A percentile compares a stretch with the other conserved stretches of the same genome.
These are phyloP conservation scores for Aleurites moluccanus DNA, from an alignment of 441 rosid genomes.

Conservation along the genomic window DNA sequence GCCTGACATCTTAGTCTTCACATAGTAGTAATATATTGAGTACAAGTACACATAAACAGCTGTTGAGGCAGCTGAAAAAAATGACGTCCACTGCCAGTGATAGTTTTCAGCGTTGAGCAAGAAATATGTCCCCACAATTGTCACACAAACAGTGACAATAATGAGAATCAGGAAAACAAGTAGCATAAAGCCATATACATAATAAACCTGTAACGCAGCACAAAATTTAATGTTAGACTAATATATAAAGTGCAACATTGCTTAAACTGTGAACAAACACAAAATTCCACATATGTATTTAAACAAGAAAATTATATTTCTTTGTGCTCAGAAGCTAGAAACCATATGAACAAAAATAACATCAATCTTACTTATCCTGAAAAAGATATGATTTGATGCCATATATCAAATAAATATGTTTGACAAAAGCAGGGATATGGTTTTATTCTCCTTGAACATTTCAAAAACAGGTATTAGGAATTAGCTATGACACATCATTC, in stretches of 20 bases:
- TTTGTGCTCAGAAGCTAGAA: not conserved
- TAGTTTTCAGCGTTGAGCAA: conserved; percentile 93
- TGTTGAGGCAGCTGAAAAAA: conserved; percentile 94
- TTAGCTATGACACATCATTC: not conserved
- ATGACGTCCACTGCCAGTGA: conserved; percentile 99
- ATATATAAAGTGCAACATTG: not conserved
- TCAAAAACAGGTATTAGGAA: not conserved
- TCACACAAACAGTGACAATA: conserved; percentile 88
- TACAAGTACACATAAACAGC: conserved; percentile 91
- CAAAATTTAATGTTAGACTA: not conserved
- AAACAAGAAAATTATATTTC: not conserved
- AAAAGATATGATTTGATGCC: not conserved
- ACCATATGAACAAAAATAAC: not conserved
- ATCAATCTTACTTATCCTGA: not conserved
- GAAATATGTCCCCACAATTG: conserved; percentile 94
- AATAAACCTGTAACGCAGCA: conserved; percentile 68
- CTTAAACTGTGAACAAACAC: not conserved
- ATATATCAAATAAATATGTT: not conserved
- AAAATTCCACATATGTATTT: not conserved
- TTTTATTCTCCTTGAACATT: not conserved
- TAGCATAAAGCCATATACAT: conserved; percentile 92
- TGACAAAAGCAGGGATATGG: not conserved
- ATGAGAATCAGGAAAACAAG: conserved; percentile 87
- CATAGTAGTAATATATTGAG: conserved; percentile 84
- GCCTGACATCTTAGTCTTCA: conserved; percentile 96